These are phyloP conservation scores for Dioscorea zingiberensis DNA, from an alignment of 106 monocot genomes.

Conservation along the genomic window DNA sequence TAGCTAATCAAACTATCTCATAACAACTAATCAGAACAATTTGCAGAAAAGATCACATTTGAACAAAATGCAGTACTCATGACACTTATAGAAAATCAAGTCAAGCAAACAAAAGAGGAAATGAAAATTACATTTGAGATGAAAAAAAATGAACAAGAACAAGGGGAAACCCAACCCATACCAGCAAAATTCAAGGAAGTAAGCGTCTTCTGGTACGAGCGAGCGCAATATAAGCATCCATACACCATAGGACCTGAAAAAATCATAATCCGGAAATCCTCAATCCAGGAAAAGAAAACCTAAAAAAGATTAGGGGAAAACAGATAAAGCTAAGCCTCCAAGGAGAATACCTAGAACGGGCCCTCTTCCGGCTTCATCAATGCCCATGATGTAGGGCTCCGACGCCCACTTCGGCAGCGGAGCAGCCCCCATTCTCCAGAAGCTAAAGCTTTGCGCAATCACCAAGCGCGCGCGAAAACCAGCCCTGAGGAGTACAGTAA, in stretches of 20 bases:
- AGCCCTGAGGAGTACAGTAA: too few species aligned
- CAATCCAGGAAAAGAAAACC: neutral
- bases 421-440: constrained; percentile 23
- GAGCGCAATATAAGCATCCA: constrained; percentile 85
- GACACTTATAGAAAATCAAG: too few species aligned
- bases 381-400: constrained; percentile 91
- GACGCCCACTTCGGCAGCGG: constrained; percentile 66
- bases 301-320: neutral
- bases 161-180: constrained; percentile 4
- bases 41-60: too few species aligned
- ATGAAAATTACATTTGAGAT: too few species aligned
- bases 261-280: neutral
- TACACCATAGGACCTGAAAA: constrained; percentile 97
- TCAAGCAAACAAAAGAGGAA: too few species aligned
- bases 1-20: too few species aligned
- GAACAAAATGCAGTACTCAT: too few species aligned
- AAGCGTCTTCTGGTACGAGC: constrained; percentile 71
- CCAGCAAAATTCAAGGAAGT: constrained; percentile 80
- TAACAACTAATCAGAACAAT: too few species aligned
- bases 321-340: neutral
- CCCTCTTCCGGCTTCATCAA: constrained; percentile 96
- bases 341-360: constrained; percentile 74
- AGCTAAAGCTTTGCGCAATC: too few species aligned
- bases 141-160: too few species aligned
- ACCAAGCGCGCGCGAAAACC: too few species aligned